Base-by-base conservation (phyloP, 768 basidiomycete genomes). In the Trichaptum fuscoviolaceum region DNA sequence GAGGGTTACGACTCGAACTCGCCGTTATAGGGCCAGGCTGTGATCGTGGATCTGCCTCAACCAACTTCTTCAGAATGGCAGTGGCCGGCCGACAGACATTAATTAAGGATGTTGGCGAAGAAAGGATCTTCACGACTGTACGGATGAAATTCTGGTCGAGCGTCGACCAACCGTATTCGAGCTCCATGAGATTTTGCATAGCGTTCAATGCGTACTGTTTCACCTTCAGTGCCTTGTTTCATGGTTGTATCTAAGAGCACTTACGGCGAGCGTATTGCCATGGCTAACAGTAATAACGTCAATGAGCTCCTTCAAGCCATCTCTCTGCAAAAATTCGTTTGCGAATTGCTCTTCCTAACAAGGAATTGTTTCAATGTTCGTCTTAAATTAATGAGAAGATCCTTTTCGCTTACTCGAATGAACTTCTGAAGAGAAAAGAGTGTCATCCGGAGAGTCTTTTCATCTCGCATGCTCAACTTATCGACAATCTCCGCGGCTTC, bases 71-170 rank as follows among this genome's bases (percentile, higher is more conserved):
- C 68, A 96, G 82, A 65, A 96, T 95, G 35, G 91, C 88, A 58
- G 92, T 95, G 0, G 94, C 95, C 35, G 95, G 95, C 6, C 94
- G 89, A 71, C 92, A 93, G 67, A 96, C 92, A 68, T 97, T 97
- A 80, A 96, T 88, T 20, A 89, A 83, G 12, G 90, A 91, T 52
- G 84, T 81, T 0, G 89, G 81, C 0, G 92, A 91, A 0, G 92
- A 87, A 26, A 93, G 81, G 70, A 92, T 89, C 71, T 88, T 85
- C 18, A 93, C 92, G 63, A 95, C 84, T 74, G 85, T 84, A 71
- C 86, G 82, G 64, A 95, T 91, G 76, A 96, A 95, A 7, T 76
- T 75, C 64, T 86, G 82, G 68, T 87, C 85, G 6, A 96, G 83
- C n/a, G 79, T 80, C 1, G 85, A 82, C 92, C 92, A 95, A 59